A percentile compares a stretch with the other conserved stretches of the same genome.
Evolutionary conservation across 352 stramenopile genomes (phyloP).

Genomic region (Lagenidium giganteum): DNA sequence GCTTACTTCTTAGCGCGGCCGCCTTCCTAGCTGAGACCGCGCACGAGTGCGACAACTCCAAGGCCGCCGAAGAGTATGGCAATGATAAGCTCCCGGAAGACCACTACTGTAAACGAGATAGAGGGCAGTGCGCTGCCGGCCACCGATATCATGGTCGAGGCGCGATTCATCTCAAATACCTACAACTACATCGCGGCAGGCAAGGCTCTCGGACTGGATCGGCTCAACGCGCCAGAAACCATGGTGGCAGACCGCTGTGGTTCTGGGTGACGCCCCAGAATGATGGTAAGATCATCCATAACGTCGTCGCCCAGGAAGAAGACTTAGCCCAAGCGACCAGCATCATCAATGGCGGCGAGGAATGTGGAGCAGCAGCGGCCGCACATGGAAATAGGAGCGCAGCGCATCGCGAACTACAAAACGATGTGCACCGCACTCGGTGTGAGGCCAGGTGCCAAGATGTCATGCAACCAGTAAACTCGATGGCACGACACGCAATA

Average conservation of each 20-base stretch:
- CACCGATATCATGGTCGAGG: slow-evolving; percentile 45
- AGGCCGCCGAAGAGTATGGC: slow-evolving; percentile 34
- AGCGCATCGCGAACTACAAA: slow-evolving; percentile 17
- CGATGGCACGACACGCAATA: no score
- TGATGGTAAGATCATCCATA: slow-evolving; percentile 31
- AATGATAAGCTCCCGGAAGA: slow-evolving; percentile 24
- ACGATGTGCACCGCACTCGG: slow-evolving; percentile 2
- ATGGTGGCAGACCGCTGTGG: slow-evolving; percentile 53
- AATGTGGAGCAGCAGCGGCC: slow-evolving; percentile 27
- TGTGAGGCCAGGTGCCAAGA: slow-evolving; percentile 1
- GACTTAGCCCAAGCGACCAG: slow-evolving; percentile 35
- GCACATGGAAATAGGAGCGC: slow-evolving; percentile 29
- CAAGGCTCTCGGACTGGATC: slow-evolving; percentile 26
- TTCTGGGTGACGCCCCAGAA: slow-evolving; percentile 43
- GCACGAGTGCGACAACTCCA: slow-evolving; percentile 39
- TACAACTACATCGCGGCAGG: slow-evolving; percentile 47
- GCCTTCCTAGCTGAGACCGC: slow-evolving; percentile 39
- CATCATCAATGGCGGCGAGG: slow-evolving; percentile 43
- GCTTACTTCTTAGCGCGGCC: no score
- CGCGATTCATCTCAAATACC: slow-evolving; percentile 47
- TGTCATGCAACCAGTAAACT: slow-evolving; percentile 10
- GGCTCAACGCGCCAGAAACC: slow-evolving; percentile 28
- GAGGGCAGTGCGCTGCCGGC: slow-evolving; percentile 21
- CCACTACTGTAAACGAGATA: slow-evolving; percentile 40
- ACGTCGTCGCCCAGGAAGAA: slow-evolving; percentile 24